These are phyloP conservation scores for Pseudogymnoascus verrucosus DNA, from an alignment of 2,329 filamentous ascomycete genomes.

Conservation along the genomic window DNA sequence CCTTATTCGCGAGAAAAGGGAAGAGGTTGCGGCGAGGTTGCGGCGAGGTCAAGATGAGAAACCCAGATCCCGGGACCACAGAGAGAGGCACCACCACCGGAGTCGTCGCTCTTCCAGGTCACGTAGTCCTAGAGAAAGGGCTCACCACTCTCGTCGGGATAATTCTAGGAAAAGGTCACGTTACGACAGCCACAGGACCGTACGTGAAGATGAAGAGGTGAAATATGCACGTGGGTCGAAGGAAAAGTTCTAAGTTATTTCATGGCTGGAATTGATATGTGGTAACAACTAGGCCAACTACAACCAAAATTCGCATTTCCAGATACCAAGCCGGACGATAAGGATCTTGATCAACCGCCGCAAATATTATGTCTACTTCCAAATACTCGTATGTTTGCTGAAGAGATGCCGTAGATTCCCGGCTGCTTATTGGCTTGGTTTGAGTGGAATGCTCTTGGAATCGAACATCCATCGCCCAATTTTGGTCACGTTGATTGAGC, in stretches of 20 bases:
- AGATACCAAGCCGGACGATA: background rate
- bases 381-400: background rate
- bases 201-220: background rate
- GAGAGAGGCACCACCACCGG: background rate
- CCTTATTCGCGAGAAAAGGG: slow-evolving; percentile 82
- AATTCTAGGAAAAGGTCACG: slow-evolving; percentile 9
- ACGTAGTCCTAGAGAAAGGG: slow-evolving; percentile 14
- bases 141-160: slow-evolving; percentile 15
- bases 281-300: background rate
- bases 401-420: background rate
- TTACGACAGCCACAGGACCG: background rate
- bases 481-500: background rate
- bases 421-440: background rate
- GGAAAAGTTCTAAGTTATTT: background rate
- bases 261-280: background rate
- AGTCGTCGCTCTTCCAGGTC: slow-evolving; percentile 3
- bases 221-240: background rate
- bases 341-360: background rate
- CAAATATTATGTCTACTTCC: background rate
- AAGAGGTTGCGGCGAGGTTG: slow-evolving; percentile 69
- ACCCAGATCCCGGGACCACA: background rate
- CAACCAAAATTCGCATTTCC: background rate
- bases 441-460: background rate
- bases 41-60: slow-evolving; percentile 37
- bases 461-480: background rate